A percentile compares a stretch with the other conserved stretches of the same genome.
Conservation (phyloP, 2,329 filamentous ascomycete genomes). For the Fulvia fulva region DNA sequence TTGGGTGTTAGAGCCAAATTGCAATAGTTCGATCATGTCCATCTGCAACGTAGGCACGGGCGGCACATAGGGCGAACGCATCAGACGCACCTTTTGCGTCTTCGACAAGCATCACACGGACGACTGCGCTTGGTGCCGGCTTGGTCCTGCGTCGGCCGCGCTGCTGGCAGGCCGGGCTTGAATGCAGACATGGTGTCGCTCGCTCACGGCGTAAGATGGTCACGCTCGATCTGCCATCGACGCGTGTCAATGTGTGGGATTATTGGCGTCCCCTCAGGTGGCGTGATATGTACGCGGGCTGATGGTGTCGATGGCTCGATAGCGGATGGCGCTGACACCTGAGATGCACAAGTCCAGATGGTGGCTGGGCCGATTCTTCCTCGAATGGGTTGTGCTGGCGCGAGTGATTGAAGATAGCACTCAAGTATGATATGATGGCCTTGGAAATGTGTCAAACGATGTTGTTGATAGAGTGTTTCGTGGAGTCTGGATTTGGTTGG, state of each 20-base stretch:
- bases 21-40: slow-evolving; percentile 10
- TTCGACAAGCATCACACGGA: slow-evolving; percentile 17
- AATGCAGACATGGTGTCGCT: not conserved
- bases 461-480: not conserved
- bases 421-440: not conserved
- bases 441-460: not conserved
- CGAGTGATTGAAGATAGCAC: not conserved
- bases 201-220: not conserved
- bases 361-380: not conserved
- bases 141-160: slow-evolving; percentile 4
- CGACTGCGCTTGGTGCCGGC: slow-evolving; percentile 14
- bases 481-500: not conserved
- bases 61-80: not conserved
- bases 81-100: slow-evolving; percentile 1
- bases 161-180: slow-evolving; percentile 4
- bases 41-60: no score
- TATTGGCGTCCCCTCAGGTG: not conserved
- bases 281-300: not conserved
- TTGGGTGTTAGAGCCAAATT: slow-evolving; percentile 18
- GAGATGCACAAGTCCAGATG: not conserved
- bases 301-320: not conserved
- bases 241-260: not conserved
- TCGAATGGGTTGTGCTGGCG: not conserved
- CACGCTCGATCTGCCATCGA: not conserved
- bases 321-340: not conserved